Evolutionary conservation across 768 basidiomycete species (phyloP).

Genomic region (Pisolithus marmoratus): DNA sequence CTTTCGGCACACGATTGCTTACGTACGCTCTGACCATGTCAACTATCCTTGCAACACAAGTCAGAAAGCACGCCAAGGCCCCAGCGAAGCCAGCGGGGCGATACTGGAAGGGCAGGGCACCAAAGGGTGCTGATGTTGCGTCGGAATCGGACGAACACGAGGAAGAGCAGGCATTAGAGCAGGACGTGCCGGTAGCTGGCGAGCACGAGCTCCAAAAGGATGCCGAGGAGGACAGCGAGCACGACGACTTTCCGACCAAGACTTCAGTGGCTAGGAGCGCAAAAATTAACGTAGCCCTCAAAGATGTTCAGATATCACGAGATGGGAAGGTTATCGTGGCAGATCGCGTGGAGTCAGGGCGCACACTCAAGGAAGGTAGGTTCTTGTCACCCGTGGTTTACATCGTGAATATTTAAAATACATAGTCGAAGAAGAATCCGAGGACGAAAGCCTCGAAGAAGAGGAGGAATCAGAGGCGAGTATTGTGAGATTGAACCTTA

Average conservation of each 20-base stretch:
- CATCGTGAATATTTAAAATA: slow-evolving; percentile 6
- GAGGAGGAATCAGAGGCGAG: slow-evolving; percentile 37
- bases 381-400: slow-evolving; percentile 7
- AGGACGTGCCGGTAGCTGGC: slow-evolving; percentile 54
- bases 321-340: slow-evolving; percentile 79
- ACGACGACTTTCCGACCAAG: slow-evolving; percentile 41
- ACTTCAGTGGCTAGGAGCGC: slow-evolving; percentile 27
- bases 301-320: slow-evolving; percentile 74
- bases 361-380: slow-evolving; percentile 57
- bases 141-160: slow-evolving; percentile 67
- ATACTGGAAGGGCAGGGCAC: slow-evolving; percentile 88
- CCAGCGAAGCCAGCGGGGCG: slow-evolving; percentile 75
- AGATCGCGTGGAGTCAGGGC: slow-evolving; percentile 72
- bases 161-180: slow-evolving; percentile 33
- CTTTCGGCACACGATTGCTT: slow-evolving; percentile 11
- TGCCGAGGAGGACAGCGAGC: slow-evolving; percentile 42
- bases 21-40: slow-evolving; percentile 21
- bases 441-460: slow-evolving; percentile 44
- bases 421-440: slow-evolving; percentile 31
- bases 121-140: slow-evolving; percentile 60
- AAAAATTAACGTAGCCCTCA: slow-evolving; percentile 70
- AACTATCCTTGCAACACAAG: slow-evolving; percentile 28
- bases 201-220: slow-evolving; percentile 47
- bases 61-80: slow-evolving; percentile 70
- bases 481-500: slow-evolving; percentile 7